A percentile compares a stretch with the other conserved stretches of the same genome.
These are phyloP conservation scores for Hyaloscypha variabilis DNA, from an alignment of 495 filamentous ascomycete genomes.

Conservation along the genomic window DNA sequence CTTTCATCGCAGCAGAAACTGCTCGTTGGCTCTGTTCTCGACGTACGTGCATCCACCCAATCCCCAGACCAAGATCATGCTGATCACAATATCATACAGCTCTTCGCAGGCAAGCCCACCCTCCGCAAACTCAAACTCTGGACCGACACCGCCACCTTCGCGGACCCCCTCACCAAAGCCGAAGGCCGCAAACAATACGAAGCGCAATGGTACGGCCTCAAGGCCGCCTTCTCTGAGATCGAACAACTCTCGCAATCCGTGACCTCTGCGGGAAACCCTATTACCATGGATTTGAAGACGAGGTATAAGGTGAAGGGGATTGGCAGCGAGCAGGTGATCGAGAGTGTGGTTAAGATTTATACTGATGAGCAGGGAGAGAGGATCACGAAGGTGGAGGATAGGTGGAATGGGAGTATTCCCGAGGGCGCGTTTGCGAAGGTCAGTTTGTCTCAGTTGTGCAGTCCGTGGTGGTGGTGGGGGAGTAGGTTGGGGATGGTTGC, in stretches of 20 bases:
- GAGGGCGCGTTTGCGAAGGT: constrained; percentile 50
- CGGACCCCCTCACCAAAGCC: constrained; percentile 28
- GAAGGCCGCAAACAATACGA: constrained; percentile 28
- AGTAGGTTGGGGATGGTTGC: not conserved
- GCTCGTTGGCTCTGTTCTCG: constrained; percentile 57
- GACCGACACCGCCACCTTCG: constrained; percentile 35
- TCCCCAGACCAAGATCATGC: not conserved
- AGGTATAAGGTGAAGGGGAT: constrained; percentile 56
- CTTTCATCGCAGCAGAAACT: constrained; percentile 49
- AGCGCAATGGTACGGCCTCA: constrained; percentile 33
- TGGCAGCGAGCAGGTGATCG: constrained; percentile 53
- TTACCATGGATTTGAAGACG: constrained; percentile 52
- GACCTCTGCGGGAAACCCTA: constrained; percentile 54
- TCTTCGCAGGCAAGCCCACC: constrained; percentile 59
- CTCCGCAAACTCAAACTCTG: constrained; percentile 58
- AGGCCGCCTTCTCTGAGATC: constrained; percentile 29
- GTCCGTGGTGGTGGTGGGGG: not conserved
- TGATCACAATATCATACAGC: constrained; percentile 33
- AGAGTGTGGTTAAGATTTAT: constrained; percentile 49
- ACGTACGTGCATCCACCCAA: constrained; percentile 37
- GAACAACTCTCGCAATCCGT: constrained; percentile 49
- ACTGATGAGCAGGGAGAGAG: constrained; percentile 37
- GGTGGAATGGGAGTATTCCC: constrained; percentile 57
- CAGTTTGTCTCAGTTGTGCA: constrained; percentile 32
- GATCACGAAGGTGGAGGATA: constrained; percentile 58